Conservation (phyloP, 139 green algal genomes). For the Parachlorella kessleri region DNA sequence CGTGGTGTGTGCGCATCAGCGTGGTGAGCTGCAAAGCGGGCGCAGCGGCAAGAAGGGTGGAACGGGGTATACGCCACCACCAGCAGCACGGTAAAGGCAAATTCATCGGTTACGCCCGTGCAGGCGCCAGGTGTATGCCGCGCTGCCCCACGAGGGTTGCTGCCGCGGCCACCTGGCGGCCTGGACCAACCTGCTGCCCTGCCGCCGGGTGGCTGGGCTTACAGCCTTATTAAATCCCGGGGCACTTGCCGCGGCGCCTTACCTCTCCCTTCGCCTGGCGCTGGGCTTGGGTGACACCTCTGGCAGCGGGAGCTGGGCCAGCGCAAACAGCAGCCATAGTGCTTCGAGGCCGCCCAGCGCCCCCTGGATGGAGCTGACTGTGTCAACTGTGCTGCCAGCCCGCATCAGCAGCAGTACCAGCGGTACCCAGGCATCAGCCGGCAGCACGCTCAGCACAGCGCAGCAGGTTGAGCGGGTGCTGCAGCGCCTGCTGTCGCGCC, state of each 20-base stretch:
- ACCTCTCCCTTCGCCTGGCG: conserved; percentile 53
- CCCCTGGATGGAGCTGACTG: neutral
- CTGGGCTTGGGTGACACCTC: too few species aligned
- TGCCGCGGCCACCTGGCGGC: conserved; percentile 93
- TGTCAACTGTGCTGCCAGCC: neutral
- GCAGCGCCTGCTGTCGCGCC: too few species aligned
- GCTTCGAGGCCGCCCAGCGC: too few species aligned
- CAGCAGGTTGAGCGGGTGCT: too few species aligned
- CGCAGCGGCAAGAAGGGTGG: too few species aligned
- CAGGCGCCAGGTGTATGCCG: conserved; percentile 52
- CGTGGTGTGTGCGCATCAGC: too few species aligned
- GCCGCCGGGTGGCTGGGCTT: conserved; percentile 63
- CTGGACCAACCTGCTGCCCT: conserved; percentile 93
- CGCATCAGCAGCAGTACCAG: neutral
- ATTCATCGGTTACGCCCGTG: neutral
- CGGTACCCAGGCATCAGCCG: neutral
- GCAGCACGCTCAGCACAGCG: too few species aligned
- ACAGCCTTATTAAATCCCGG: conserved; percentile 54
- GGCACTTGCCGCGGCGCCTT: conserved; percentile 61
- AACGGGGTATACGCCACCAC: too few species aligned
- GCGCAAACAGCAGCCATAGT: neutral
- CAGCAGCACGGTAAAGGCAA: neutral
- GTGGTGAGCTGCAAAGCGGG: too few species aligned
- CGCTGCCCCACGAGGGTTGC: conserved; percentile 74
- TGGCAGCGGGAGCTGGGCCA: neutral